Percentiles rank a stretch among this genome's conserved stretches.
Evolutionary conservation across 495 filamentous ascomycete genomes (phyloP).

Genomic region (Daldinia caldariorum): DNA sequence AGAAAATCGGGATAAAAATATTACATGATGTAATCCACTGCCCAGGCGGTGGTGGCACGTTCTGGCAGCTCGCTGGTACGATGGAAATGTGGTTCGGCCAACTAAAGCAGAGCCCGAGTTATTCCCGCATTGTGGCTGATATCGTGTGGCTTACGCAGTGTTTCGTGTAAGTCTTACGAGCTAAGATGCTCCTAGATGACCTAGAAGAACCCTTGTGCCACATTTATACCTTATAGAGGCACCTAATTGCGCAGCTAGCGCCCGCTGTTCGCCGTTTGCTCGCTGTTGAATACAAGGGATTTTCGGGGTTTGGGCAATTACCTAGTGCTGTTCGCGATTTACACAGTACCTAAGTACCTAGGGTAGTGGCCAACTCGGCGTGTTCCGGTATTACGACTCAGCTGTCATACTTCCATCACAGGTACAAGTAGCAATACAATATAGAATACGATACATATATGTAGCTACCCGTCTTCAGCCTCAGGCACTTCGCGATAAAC

Average conservation of each 20-base stretch:
- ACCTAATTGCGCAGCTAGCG: conserved; percentile 2
- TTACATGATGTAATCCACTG: conserved; percentile 44
- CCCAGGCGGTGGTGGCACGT: conserved; percentile 43
- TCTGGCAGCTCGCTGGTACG: conserved; percentile 26
- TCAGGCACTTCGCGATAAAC: not conserved
- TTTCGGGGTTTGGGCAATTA: conserved; percentile 35
- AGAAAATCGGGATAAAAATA: conserved; percentile 37
- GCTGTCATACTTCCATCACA: conserved; percentile 8
- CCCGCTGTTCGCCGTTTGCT: conserved; percentile 42
- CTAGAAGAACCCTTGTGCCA: conserved; percentile 24
- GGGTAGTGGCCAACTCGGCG: conserved; percentile 26
- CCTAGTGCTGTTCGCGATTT: conserved; percentile 11
- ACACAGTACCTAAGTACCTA: too few species aligned
- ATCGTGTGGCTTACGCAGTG: conserved; percentile 15
- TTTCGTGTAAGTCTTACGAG: conserved; percentile 6
- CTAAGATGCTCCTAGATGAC: conserved; percentile 4
- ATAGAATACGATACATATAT: conserved; percentile 2
- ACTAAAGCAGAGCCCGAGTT: conserved; percentile 35
- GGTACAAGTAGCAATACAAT: too few species aligned
- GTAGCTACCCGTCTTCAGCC: conserved; percentile 1
- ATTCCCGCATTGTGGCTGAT: conserved; percentile 39
- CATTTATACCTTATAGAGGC: conserved; percentile 25
- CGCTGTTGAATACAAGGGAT: conserved; percentile 16
- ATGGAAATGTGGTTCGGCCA: conserved; percentile 23
- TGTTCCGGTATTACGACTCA: conserved; percentile 31